These are phyloP conservation scores for Diutina catenulata DNA, from an alignment of 1,139 yeast species.

Conservation along the genomic window DNA sequence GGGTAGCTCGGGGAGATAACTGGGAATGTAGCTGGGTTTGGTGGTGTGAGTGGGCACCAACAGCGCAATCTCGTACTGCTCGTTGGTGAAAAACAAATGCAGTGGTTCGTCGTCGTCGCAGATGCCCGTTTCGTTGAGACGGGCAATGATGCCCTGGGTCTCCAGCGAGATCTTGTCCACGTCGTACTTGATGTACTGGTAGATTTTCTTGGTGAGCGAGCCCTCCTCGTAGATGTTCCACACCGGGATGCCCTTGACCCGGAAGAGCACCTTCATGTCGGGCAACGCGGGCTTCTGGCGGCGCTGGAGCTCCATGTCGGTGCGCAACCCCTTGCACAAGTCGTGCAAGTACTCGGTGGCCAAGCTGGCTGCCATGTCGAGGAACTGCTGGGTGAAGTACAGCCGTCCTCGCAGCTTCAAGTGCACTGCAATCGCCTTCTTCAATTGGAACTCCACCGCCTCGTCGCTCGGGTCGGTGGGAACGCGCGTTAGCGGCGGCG, in stretches of 20 bases:
- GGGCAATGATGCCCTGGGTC: constrained; percentile 8
- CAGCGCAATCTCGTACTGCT: constrained; percentile 37
- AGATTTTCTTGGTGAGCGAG: constrained; percentile 3
- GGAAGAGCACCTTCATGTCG: constrained; percentile 43
- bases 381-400: constrained; percentile 28
- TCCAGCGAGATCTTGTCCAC: constrained; percentile 6
- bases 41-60: constrained; percentile 43
- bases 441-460: constrained; percentile 3
- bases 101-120: constrained; percentile 19
- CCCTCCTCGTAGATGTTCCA: constrained; percentile 33
- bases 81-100: constrained; percentile 30
- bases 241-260: constrained; percentile 29
- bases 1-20: constrained; percentile 77
- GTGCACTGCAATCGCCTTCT: constrained; percentile 3
- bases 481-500: too few relatives aligned
- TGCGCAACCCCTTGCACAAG: constrained; percentile 35
- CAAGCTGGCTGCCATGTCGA: constrained; percentile 34
- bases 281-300: constrained; percentile 45
- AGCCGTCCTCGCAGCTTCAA: constrained; percentile 9
- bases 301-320: constrained; percentile 56
- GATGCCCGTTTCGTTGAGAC: constrained; percentile 9
- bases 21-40: constrained; percentile 48
- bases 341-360: constrained; percentile 40
- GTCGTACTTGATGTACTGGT: constrained; percentile 2
- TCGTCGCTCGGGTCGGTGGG: constrained; percentile 1